These are phyloP conservation scores for Didymella pomorum DNA, from an alignment of 2,329 filamentous ascomycete genomes.

Conservation along the genomic window DNA sequence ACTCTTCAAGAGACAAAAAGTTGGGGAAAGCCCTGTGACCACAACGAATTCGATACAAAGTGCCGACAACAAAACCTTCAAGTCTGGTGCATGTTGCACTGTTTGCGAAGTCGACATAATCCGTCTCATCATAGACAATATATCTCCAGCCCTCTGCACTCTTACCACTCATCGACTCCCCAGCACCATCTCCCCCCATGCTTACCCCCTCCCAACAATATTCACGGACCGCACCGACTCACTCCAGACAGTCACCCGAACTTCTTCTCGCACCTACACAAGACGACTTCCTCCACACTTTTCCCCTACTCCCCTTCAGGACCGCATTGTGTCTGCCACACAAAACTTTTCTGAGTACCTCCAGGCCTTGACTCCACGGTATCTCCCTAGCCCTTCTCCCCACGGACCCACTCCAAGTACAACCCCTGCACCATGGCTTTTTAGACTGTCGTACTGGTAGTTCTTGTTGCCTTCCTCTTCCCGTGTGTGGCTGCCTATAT, in stretches of 20 bases:
- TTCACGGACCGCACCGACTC: not conserved
- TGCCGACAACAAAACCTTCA: not conserved
- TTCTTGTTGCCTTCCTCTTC: too few relatives aligned
- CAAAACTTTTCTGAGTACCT: not conserved
- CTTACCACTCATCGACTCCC: not conserved
- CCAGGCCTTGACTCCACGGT: not conserved
- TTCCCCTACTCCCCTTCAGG: too few relatives aligned
- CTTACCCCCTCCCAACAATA: not conserved
- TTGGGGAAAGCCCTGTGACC: not conserved
- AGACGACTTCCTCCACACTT: not conserved
- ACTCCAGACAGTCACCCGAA: not conserved
- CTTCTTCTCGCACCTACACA: not conserved
- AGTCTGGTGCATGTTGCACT: not conserved
- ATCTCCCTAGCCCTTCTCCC: too few relatives aligned
- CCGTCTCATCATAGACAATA: not conserved
- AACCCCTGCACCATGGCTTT: too few relatives aligned
- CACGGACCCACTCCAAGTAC: not conserved
- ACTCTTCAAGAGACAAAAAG: constrained; percentile 7
- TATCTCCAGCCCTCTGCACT: not conserved
- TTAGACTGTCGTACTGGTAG: too few relatives aligned
- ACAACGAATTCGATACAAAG: not conserved
- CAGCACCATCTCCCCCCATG: not conserved
- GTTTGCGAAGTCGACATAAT: not conserved
- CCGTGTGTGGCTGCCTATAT: too few relatives aligned
- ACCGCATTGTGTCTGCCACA: not conserved